Conservation (phyloP, 164 flowering plant species). For the Annona cherimola region DNA sequence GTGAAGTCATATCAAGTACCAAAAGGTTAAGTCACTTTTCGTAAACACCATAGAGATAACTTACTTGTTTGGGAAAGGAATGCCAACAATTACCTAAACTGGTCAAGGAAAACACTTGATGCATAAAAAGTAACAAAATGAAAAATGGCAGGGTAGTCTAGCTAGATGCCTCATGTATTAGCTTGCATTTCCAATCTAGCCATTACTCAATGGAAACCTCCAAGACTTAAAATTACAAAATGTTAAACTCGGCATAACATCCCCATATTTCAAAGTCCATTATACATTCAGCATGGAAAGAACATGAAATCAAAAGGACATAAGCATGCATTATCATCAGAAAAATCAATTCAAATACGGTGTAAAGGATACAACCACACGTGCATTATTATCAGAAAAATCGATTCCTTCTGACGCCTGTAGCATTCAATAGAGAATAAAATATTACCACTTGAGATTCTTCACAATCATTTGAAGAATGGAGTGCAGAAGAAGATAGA, state of each 20-base stretch:
- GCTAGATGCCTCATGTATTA: neutral
- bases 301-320: neutral
- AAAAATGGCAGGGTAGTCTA: too few relatives aligned
- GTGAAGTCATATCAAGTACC: neutral
- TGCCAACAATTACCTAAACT: slow-evolving; percentile 78
- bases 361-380: slow-evolving; percentile 90
- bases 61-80: slow-evolving; percentile 94
- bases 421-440: slow-evolving; percentile 14
- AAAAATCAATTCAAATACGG: neutral
- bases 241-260: neutral
- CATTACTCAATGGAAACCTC: neutral
- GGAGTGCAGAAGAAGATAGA: neutral
- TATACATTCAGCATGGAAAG: too few relatives aligned
- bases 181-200: neutral
- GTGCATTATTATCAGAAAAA: slow-evolving; percentile 91
- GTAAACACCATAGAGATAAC: slow-evolving; percentile 17
- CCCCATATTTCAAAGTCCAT: neutral
- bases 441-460: neutral
- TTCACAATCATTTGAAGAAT: neutral
- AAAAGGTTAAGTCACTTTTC: neutral
- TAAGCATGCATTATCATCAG: neutral
- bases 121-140: neutral
- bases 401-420: slow-evolving; percentile 99
- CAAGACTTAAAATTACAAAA: slow-evolving; percentile 1
- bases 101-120: slow-evolving; percentile 32